These are phyloP conservation scores for Phaeodactylum tricornutum DNA, from an alignment of 108 stramenopile genomes.

Conservation along the genomic window DNA sequence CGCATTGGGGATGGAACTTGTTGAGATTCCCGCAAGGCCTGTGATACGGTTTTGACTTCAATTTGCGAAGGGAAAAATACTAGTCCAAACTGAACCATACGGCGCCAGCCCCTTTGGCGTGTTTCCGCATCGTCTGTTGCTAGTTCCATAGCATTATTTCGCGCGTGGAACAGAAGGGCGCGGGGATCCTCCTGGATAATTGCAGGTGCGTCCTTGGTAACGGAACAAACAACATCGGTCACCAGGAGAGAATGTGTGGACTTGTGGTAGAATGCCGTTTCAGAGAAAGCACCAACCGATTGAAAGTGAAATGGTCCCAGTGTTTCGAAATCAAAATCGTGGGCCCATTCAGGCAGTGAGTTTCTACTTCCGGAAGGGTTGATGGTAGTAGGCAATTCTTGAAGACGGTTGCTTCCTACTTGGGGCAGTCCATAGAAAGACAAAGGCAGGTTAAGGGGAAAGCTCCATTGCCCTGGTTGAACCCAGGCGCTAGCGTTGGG, in stretches of 20 bases:
- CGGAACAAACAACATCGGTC: conserved; percentile 76
- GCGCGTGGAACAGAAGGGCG: conserved; percentile 77
- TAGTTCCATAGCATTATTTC: conserved; percentile 71
- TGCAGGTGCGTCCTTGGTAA: conserved; percentile 60
- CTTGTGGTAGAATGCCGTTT: conserved; percentile 84
- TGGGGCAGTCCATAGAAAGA: conserved; percentile 56
- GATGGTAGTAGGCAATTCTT: conserved; percentile 41
- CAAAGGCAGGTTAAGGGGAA: conserved; percentile 64
- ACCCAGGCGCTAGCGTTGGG: conserved; percentile 74
- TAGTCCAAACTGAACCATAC: conserved; percentile 85
- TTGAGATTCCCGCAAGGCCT: conserved; percentile 37
- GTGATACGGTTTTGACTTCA: conserved; percentile 37
- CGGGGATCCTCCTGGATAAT: conserved; percentile 76
- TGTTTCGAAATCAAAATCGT: conserved; percentile 70
- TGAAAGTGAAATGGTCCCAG: conserved; percentile 72
- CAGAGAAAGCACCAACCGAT: conserved; percentile 79
- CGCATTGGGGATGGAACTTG: conserved; percentile 36
- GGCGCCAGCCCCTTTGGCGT: conserved; percentile 75
- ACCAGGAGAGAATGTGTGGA: conserved; percentile 68
- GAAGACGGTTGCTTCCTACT: conserved; percentile 30
- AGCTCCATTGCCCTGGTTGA: conserved; percentile 82
- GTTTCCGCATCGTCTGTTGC: conserved; percentile 35
- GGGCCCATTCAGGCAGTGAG: conserved; percentile 62
- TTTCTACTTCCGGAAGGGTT: background rate
- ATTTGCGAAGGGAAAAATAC: conserved; percentile 88